These are phyloP conservation scores for Cladosporium austrohemisphaericum DNA, from an alignment of 2,329 filamentous ascomycete species.

Conservation along the genomic window DNA sequence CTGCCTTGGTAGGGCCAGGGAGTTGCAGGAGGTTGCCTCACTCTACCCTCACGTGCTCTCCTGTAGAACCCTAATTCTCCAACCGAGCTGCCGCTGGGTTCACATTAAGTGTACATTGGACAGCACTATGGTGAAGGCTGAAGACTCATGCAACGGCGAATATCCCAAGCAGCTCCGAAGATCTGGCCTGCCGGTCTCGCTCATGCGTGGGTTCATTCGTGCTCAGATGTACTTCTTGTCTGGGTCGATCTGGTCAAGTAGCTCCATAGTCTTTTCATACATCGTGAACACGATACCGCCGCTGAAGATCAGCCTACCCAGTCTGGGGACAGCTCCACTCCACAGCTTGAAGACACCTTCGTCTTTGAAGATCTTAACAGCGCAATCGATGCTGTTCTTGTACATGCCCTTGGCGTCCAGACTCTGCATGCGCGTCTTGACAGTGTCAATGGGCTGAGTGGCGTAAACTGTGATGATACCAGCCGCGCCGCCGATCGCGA, in stretches of 20 bases:
- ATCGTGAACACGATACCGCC: constrained; percentile 98
- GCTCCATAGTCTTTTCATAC: constrained; percentile 93
- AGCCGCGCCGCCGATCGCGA: constrained; percentile 83
- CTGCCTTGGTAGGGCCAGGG: too few species aligned
- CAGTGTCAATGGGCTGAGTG: constrained; percentile 75
- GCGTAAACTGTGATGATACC: constrained; percentile 83
- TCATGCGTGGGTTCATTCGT: not conserved
- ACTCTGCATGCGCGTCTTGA: constrained; percentile 97
- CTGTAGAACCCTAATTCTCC: not conserved
- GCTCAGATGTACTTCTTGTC: constrained; percentile 68
- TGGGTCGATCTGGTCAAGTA: constrained; percentile 76
- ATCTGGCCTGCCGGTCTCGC: not conserved
- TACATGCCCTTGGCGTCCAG: constrained; percentile 78
- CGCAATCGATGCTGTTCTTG: constrained; percentile 83
- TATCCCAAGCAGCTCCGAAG: too few species aligned
- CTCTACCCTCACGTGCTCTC: not conserved
- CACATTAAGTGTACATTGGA: too few species aligned
- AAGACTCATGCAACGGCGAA: too few species aligned
- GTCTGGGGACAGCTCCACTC: constrained; percentile 83
- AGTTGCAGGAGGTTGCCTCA: not conserved
- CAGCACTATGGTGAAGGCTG: too few species aligned
- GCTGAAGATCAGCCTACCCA: constrained; percentile 81
- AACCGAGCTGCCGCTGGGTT: not conserved
- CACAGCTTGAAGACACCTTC: constrained; percentile 89
- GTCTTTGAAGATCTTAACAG: constrained; percentile 75